Evolutionary conservation across 2,329 filamentous ascomycete species (phyloP).

Genomic region (Davidsoniella eucalypti): DNA sequence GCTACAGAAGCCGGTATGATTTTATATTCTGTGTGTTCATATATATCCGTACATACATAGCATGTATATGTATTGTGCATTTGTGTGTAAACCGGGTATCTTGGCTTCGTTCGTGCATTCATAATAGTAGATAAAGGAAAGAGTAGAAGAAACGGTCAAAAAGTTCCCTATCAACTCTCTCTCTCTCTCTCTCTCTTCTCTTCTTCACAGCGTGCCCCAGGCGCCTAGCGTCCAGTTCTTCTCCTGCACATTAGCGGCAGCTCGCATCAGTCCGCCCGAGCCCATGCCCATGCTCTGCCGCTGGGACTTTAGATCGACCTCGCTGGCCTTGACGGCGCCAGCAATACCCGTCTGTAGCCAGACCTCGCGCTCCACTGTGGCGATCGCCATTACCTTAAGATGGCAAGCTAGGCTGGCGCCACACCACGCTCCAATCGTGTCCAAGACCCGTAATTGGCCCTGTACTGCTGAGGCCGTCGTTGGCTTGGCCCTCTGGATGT

Average conservation of each 20-base stretch:
- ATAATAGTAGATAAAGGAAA: too few relatives aligned
- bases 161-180: background rate
- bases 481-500: slow-evolving; percentile 29
- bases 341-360: slow-evolving; percentile 51
- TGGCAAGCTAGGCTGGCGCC: slow-evolving; percentile 56
- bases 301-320: slow-evolving; percentile 35
- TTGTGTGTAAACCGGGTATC: too few relatives aligned
- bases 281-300: slow-evolving; percentile 28
- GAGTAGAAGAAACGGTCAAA: too few relatives aligned
- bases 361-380: slow-evolving; percentile 53
- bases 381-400: slow-evolving; percentile 51
- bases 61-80: too few relatives aligned
- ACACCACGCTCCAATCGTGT: slow-evolving; percentile 57
- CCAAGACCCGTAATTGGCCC: slow-evolving; percentile 47
- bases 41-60: too few relatives aligned
- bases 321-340: slow-evolving; percentile 42
- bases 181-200: background rate
- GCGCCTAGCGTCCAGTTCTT: slow-evolving; percentile 44
- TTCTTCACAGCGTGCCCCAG: slow-evolving; percentile 35
- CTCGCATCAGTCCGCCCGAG: slow-evolving; percentile 18
- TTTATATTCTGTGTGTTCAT: too few relatives aligned
- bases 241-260: slow-evolving; percentile 22
- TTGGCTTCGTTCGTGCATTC: too few relatives aligned
- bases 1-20: too few relatives aligned
- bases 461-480: slow-evolving; percentile 21